Base-by-base conservation (phyloP, 2,329 filamentous ascomycete species). In the Trichoderma sp. region DNA sequence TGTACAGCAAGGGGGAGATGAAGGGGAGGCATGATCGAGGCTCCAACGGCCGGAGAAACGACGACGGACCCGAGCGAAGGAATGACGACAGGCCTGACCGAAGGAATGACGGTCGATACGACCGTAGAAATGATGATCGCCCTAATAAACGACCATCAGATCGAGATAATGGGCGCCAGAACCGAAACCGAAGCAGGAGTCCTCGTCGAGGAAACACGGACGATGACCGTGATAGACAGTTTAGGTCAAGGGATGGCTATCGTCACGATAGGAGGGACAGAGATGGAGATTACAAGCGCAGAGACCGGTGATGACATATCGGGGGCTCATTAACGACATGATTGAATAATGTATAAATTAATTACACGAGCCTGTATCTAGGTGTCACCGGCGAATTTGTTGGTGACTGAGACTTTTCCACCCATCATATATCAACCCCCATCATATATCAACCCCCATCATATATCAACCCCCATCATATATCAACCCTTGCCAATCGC, bases 1-100 rank as follows among this genome's bases (percentile, higher is more conserved):
- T 97, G 0, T 93, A 97, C 79, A 92, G 93, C 73, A 90, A 92
- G 69, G 88, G 92, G 67, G 91, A 93, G 73, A 86, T 92, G 81
- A 86, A 85, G 65, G 85, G 84, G 28, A 83, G 84, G 30, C 83
- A 87, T 21, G 77, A 79, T 3, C 66, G 57, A 14, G 24, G 34
- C 4, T 6, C 57, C 3, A 62, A 61, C 12, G 21, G n/a, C n/a
- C 75, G 74, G 11, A 75, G 67, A 8, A 73, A 30, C 56, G 74
- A 74, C 32, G 64, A 24, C n/a, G 6, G 26, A 15, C 53, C 36
- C 11, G 56, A 32, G 3, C 57, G n/a, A 21, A 32, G 34, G 9
- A 51, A 53, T 65, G 78, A 74, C 36, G 78, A 75, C 63, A 73
- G 76, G 26, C 58, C 39, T 43, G 47, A 58, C 2, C 75, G 73